A percentile compares a stretch with the other conserved stretches of the same genome.
Evolutionary conservation across 768 basidiomycete species (phyloP).

Genomic region (Russula earlei): DNA sequence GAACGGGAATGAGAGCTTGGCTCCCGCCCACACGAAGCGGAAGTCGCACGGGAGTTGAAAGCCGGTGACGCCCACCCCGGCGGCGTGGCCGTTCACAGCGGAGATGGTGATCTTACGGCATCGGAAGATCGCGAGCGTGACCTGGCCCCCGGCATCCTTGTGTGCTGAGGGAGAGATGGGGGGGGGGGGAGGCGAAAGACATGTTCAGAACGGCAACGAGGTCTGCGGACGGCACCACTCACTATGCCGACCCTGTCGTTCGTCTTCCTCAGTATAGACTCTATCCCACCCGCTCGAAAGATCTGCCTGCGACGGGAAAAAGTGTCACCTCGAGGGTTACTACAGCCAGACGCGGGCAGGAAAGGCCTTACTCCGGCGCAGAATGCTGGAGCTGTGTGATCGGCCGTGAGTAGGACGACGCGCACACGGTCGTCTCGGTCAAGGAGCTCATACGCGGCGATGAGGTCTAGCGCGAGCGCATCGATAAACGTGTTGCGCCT

Average conservation of each 20-base stretch:
- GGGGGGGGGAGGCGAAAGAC: too few species aligned
- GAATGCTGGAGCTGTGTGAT: conserved; percentile 41
- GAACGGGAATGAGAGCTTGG: conserved; percentile 42
- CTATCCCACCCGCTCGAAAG: conserved; percentile 38
- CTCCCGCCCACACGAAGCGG: conserved; percentile 43
- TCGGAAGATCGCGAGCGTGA: conserved; percentile 38
- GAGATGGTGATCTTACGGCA: conserved; percentile 48
- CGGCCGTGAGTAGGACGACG: conserved; percentile 43
- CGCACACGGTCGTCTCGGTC: conserved; percentile 46
- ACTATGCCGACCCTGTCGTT: conserved; percentile 42
- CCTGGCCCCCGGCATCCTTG: conserved; percentile 40
- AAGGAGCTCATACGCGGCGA: conserved; percentile 35
- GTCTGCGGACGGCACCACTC: conserved; percentile 2
- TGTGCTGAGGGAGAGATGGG: conserved; percentile 28
- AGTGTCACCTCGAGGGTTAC: neutral
- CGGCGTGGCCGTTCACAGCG: conserved; percentile 44
- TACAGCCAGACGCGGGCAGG: neutral
- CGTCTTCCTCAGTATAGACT: conserved; percentile 31
- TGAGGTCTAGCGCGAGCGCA: conserved; percentile 31
- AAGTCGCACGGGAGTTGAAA: conserved; percentile 45
- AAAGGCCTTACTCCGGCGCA: conserved; percentile 42
- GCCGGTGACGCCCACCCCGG: conserved; percentile 41
- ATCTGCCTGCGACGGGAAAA: conserved; percentile 33
- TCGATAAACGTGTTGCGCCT: conserved; percentile 40
- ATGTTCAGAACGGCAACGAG: too few species aligned